Evolutionary conservation across 345 rosid species (phyloP), one percentile per base, ranked within the genome.

Genomic region (Eucalyptus cloeziana): DNA sequence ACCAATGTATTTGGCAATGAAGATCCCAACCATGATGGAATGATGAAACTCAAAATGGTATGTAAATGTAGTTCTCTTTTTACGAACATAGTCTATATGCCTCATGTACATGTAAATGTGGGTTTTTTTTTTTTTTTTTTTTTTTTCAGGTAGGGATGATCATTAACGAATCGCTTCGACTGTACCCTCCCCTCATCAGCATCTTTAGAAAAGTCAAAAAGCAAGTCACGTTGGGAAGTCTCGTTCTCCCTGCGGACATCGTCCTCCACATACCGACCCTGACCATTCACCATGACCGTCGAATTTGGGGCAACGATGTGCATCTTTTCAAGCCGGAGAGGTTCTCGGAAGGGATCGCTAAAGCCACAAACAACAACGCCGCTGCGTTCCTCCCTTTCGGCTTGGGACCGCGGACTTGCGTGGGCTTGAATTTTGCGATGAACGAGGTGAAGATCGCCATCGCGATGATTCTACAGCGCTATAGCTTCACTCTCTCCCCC

Each of bases 221-320:
- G 80, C 90, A 89, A 89, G 91, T 60, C 25, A 89, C 86, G 89
- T 27, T 92, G 89, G 96, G 92, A 58, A 87, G 90, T 71, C 71
- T 92, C 54, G 54, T 17, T 10, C 31, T 93, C 25, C 94, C 94
- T 13, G 89, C 81, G 6, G 86, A 89, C 54, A 81, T 90, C 56
- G 88, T 89, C 76, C 3, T 91, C 12, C 2, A 4, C 31, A 87
- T 93, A 50, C 89, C 91, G 25, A 51, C 17, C 17, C 49, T 90
- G 21, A 90, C 91, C 64, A 43, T 91, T 86, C 94, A 93, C 88
- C 91, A 91, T 44, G 88, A 92, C 86, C 90, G 92, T 71, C 47
- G 89, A 31, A 50, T 92, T 43, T 92, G 94, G 96, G 95, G 94
- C 58, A 92, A 92, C 10, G 94, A 92, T 86, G 93, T 81, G 54